Evolutionary conservation across 2,329 filamentous ascomycete genomes (phyloP).

Genomic region (Cladophialophora bantiana): DNA sequence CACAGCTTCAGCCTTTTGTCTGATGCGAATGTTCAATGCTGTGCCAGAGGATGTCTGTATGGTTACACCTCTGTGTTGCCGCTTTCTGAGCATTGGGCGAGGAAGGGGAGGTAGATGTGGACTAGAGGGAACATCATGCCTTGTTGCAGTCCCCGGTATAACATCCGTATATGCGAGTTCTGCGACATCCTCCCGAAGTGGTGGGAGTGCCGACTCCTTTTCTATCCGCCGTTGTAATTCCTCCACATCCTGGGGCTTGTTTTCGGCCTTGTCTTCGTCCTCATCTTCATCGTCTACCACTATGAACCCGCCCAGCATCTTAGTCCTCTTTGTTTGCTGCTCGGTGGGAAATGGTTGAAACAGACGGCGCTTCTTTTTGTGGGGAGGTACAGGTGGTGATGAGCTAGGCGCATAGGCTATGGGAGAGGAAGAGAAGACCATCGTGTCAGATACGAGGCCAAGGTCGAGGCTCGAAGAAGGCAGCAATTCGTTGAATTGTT

Average conservation of each 20-base stretch:
- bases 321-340: slow-evolving; percentile 48
- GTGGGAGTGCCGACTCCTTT: slow-evolving; percentile 12
- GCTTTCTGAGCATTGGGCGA: slow-evolving; percentile 32
- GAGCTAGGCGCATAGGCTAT: slow-evolving; percentile 48
- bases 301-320: slow-evolving; percentile 51
- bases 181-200: slow-evolving; percentile 12
- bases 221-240: background rate
- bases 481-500: background rate
- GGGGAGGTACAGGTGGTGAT: slow-evolving; percentile 44
- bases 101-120: slow-evolving; percentile 22
- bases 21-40: slow-evolving; percentile 52
- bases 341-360: slow-evolving; percentile 42
- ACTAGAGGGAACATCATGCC: slow-evolving; percentile 5
- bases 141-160: background rate
- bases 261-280: slow-evolving; percentile 37
- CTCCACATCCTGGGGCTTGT: background rate
- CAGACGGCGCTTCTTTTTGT: slow-evolving; percentile 50
- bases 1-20: slow-evolving; percentile 45
- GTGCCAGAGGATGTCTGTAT: slow-evolving; percentile 59
- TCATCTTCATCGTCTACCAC: slow-evolving; percentile 51
- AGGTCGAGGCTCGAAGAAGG: background rate
- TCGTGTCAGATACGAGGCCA: slow-evolving; percentile 41
- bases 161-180: slow-evolving; percentile 12
- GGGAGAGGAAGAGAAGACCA: slow-evolving; percentile 54
- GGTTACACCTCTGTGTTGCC: slow-evolving; percentile 40